Base-by-base conservation (phyloP, 2,329 filamentous ascomycete species). In the Orbilia javanica region DNA sequence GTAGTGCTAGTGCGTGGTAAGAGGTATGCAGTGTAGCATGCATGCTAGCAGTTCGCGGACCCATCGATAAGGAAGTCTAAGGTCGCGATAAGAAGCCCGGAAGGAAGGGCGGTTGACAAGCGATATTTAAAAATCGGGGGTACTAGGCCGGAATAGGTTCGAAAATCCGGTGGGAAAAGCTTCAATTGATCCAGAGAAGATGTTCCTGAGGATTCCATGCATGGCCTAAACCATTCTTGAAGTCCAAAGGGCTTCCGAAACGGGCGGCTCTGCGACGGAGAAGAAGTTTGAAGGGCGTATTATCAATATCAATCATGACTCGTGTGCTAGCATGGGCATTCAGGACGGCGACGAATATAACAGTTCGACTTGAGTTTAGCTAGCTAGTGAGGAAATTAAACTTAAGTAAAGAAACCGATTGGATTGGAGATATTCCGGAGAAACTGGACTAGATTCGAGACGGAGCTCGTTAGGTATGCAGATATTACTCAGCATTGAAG, bases 101-200 rank as follows among this genome's bases (percentile, higher is more conserved):
- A 42, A 55, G 44, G 69, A 62, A 55, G 29, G 22, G 20, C 34
- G 29, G 36, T 74, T 74, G 70, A 63, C 69, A 66, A 57, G 60
- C 50, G 48, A 60, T 57, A 74, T 74, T 62, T 48, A 36, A 74
- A 60, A 74, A 66, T 67, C 63, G 31, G 60, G 4, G 60, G 63
- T 25, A 68, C 70, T 74, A 74, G 53, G 25, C 70, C 60, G 13
- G 63, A 74, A 74, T 46, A 60, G 70, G 63, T 29, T 44, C 53
- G 22, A 10, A 34, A 68, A 62, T 63, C 70, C 70, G 34, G 60
- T 20, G 15, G n/a, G 34, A 31, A 39, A 42, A 60, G 31, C 55
- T 60, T 60, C 55, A 60, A 42, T 60, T 42, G 18, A 42, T 3
- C n/a, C n/a, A n/a, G n/a, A n/a, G n/a, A n/a, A n/a, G 20, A n/a